A percentile compares a stretch with the other conserved stretches of the same genome.
Evolutionary conservation across 805 yeast genomes (phyloP).

Genomic region (Schizosaccharomyces osmophilus): DNA sequence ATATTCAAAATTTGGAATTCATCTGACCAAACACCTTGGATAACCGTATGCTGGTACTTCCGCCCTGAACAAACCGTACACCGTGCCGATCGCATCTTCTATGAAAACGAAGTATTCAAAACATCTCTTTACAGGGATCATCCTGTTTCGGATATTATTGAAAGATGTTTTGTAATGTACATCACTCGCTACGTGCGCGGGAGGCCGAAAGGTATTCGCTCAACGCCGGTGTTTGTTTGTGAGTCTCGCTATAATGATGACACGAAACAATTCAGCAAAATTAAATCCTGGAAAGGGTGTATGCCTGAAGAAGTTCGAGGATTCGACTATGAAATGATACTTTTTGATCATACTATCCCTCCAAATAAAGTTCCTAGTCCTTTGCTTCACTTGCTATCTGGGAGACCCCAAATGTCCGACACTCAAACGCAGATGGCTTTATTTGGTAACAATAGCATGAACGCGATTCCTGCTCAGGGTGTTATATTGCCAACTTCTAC

Average conservation of each 20-base stretch:
- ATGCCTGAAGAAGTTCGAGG: constrained; percentile 88
- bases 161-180: constrained; percentile 84
- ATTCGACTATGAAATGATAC: constrained; percentile 21
- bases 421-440: constrained; percentile 32
- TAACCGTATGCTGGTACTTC: constrained; percentile 92
- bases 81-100: constrained; percentile 66
- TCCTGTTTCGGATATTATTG: constrained; percentile 62
- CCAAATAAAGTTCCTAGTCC: constrained; percentile 64
- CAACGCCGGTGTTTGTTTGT: constrained; percentile 65
- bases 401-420: constrained; percentile 45
- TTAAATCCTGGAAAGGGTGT: constrained; percentile 96
- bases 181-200: constrained; percentile 89
- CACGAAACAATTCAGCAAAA: constrained; percentile 75
- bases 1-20: constrained; percentile 76
- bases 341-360: constrained; percentile 57
- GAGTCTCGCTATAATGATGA: constrained; percentile 83
- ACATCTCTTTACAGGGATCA: constrained; percentile 95
- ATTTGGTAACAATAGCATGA: constrained; percentile 34
- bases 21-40: constrained; percentile 56
- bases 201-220: constrained; percentile 48
- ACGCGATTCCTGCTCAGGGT: constrained; percentile 88
- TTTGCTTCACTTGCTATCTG: constrained; percentile 47
- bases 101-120: constrained; percentile 84
- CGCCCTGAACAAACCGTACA: constrained; percentile 97
- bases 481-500: constrained; percentile 49